Base-by-base conservation (phyloP, 192 early-diverging fungal genomes). In the Linnemannia elongata region DNA sequence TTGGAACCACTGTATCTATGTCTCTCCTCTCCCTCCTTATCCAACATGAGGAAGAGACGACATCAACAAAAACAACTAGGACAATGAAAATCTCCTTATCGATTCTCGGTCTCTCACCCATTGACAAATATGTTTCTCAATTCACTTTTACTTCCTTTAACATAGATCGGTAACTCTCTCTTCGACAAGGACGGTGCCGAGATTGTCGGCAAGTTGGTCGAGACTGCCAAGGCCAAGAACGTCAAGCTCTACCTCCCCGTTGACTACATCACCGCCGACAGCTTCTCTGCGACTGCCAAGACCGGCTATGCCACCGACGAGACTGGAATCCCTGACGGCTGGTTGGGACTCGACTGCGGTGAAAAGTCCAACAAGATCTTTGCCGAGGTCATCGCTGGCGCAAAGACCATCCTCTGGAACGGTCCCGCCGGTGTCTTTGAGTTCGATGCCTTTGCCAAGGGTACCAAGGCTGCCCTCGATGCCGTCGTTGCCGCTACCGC, bases 371-470 rank as follows among this genome's bases (percentile, higher is more conserved):
- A 95, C 88, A 90, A 91, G 81, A 82, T 90, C 80, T 98, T 96
- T 88, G 72, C 85, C 45, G 82, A 92, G 44, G 93, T 91, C 41
- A 95, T 99, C 63, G 74, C 89, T 77, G 77, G 85, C 22, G 90
- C 97, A 83, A 98, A 98, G 93, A 99, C 97, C 54, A 97, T 99
- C 69, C 93, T 99, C 76, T 99, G 98, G 98, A 99, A 99, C 91
- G 98, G 98, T 45, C 98, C 97, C 66, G 94, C 96, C 83, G 98
- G 98, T 83, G 98, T 99, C 47, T 99, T 99, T 90, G 98, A 99
- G 92, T 98, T 96, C 88, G 96, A 93, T n/a, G 96, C 94, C 85
- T 99, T 99, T 87, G 94, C 95, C 27, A 82, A 78, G 4, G 97
- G 98, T 71, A 98, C 98, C 77, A 96, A 94, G 89, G 77, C 90